Evolutionary conservation across 345 rosid species (phyloP), one percentile per base, ranked within the genome.

Genomic region (Syzygium oleosum): DNA sequence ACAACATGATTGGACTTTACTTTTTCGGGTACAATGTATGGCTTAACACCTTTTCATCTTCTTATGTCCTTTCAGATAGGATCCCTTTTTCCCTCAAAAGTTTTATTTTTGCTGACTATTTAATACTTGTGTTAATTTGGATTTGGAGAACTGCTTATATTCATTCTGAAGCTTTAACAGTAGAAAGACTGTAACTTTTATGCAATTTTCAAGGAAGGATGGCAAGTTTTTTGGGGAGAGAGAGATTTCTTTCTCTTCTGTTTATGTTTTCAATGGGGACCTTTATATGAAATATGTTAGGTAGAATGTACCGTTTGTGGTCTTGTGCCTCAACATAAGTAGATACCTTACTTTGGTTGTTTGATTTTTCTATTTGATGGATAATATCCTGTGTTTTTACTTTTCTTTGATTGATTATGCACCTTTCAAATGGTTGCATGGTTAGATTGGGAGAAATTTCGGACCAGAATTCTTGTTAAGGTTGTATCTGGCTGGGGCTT

Each of bases 1-100:
- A 95, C 27, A 98, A 96, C 93, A 98, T 96, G 99, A 91, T 97
- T 84, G 99, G 98, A 84, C 99, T 96, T 89, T 96, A 95, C 94
- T 95, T 97, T 94, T 97, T 98, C 19, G 98, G 98, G 86, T 85
- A 88, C 85, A 92, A 65, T 94, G 99, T 96, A 95, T 89, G 52
- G 3, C 80, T 52, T 87, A 10, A 31, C 19, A 87, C 10, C 73
- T 17, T 22, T 65, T 84, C 78, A 83, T 65, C 55, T 56, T 84
- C 12, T 79, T 52, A 84, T 84, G 16, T 43, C 51, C 16, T 84
- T n/a, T 52, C 15, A 22, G 54, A 84, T 55, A 52, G 29, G 41
- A 49, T 51, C 9, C 25, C 61, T 34, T 68, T 68, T 68, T 15
- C 22, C 6, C 79, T 4, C 2, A 7, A 34, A 68, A 8, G 23